A percentile compares a stretch with the other conserved stretches of the same genome.
These are phyloP conservation scores for Pythium phragmitis DNA, from an alignment of 352 stramenopile species.

Conservation along the genomic window DNA sequence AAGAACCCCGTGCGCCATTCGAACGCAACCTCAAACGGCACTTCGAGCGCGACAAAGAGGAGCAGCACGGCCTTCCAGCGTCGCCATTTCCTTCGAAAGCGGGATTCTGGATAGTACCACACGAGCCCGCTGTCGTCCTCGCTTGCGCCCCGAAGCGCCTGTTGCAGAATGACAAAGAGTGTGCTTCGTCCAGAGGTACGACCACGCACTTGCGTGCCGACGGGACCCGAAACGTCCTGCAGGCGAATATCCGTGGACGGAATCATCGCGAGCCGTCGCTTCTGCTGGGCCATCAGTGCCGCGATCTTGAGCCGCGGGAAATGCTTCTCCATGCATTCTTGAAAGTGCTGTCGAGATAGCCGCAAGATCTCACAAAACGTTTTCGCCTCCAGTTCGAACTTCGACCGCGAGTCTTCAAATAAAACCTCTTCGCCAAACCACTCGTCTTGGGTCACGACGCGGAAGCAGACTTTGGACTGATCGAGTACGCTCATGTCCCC, in stretches of 20 bases:
- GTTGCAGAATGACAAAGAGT: slow-evolving; percentile 6
- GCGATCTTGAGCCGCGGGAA: slow-evolving; percentile 53
- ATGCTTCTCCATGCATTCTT: slow-evolving; percentile 42
- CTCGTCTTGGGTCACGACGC: slow-evolving; percentile 14
- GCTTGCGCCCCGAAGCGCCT: neutral
- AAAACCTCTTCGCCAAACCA: slow-evolving; percentile 26
- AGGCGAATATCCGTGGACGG: slow-evolving; percentile 15
- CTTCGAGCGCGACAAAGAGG: slow-evolving; percentile 22
- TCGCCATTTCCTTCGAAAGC: slow-evolving; percentile 19
- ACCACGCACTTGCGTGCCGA: neutral
- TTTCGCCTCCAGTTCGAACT: slow-evolving; percentile 21
- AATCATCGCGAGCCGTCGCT: slow-evolving; percentile 16
- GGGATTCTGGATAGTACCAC: slow-evolving; percentile 12
- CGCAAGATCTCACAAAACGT: slow-evolving; percentile 25
- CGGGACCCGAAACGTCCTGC: neutral
- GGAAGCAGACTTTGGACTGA: slow-evolving; percentile 9
- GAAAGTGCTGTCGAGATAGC: slow-evolving; percentile 17
- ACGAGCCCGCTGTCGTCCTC: neutral
- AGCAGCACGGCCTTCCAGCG: slow-evolving; percentile 12
- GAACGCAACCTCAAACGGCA: slow-evolving; percentile 23
- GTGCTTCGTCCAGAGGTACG: slow-evolving; percentile 13
- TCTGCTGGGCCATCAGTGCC: slow-evolving; percentile 34
- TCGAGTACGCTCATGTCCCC: slow-evolving; percentile 29
- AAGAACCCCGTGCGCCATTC: slow-evolving; percentile 22
- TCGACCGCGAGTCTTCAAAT: slow-evolving; percentile 16